phyloP scores from a whole-genome alignment of 1,284 basidiomycete genomes.

The Leccinum pallidistipes region DNA sequence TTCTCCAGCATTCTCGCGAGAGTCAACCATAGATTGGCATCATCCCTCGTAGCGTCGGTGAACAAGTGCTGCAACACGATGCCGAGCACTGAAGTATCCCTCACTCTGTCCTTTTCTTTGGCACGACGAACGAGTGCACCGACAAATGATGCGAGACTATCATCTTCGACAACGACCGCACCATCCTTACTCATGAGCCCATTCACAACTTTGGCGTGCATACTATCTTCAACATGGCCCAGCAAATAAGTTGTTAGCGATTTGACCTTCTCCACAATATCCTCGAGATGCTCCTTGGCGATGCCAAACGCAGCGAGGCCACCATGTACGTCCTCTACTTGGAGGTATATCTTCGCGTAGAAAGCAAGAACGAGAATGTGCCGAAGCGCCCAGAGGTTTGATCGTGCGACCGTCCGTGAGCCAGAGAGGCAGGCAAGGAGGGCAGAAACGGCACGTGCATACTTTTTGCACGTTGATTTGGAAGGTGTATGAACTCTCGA shows the following conservation, averaged over 20 bases:
- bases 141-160: conserved; percentile 42
- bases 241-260: conserved; percentile 72
- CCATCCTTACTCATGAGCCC: conserved; percentile 31
- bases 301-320: conserved; percentile 44
- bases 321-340: conserved; percentile 49
- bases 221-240: conserved; percentile 40
- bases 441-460: conserved; percentile 64
- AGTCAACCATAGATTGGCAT: conserved; percentile 77
- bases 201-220: conserved; percentile 24
- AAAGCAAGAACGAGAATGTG: conserved; percentile 62
- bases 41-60: conserved; percentile 56
- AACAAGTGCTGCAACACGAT: conserved; percentile 62
- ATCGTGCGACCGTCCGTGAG: conserved; percentile 59
- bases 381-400: conserved; percentile 61
- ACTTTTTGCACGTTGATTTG: conserved; percentile 54
- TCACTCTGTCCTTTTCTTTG: conserved; percentile 44
- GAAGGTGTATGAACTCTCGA: conserved; percentile 31
- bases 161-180: conserved; percentile 23
- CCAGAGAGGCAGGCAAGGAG: conserved; percentile 59
- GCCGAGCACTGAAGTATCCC: conserved; percentile 59
- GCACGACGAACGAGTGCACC: conserved; percentile 41
- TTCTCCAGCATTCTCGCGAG: conserved; percentile 64
- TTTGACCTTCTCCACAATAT: conserved; percentile 52
- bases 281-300: conserved; percentile 23
- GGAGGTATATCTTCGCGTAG: conserved; percentile 55